These are phyloP conservation scores for Candida alai DNA, from an alignment of 805 yeast genomes.

Conservation along the genomic window DNA sequence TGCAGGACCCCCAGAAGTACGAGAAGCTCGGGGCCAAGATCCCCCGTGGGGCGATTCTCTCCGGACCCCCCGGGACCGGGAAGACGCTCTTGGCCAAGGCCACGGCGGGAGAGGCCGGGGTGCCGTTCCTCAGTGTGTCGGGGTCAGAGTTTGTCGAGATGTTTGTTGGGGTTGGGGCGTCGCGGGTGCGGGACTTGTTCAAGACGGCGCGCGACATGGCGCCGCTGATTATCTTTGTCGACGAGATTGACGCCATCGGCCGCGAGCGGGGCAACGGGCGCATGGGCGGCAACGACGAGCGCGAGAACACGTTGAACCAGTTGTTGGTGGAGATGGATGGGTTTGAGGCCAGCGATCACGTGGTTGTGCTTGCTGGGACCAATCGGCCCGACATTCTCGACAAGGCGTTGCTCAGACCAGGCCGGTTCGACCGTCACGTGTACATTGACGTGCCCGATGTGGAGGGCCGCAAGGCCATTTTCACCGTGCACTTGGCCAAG, in stretches of 20 bases:
- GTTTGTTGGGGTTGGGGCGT: conserved; percentile 97
- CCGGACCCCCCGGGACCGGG: conserved; percentile 98
- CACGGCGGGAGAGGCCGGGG: conserved; percentile 96
- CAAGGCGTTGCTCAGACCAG: conserved; percentile 88
- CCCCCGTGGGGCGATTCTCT: conserved; percentile 90
- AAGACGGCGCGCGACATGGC: conserved; percentile 87
- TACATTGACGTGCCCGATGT: conserved; percentile 83
- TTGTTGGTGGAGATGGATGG: conserved; percentile 95
- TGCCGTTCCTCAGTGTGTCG: conserved; percentile 85
- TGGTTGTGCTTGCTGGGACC: conserved; percentile 92
- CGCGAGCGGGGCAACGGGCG: conserved; percentile 71
- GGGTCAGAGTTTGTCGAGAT: conserved; percentile 96
- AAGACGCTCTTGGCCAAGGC: conserved; percentile 90
- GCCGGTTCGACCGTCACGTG: conserved; percentile 89
- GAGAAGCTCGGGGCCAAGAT: conserved; percentile 89
- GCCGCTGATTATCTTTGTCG: conserved; percentile 87
- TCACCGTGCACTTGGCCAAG: conserved; percentile 70
- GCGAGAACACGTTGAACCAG: conserved; percentile 91
- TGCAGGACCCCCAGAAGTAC: conserved; percentile 80
- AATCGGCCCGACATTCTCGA: conserved; percentile 90
- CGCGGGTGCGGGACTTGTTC: conserved; percentile 89
- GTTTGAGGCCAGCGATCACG: conserved; percentile 80
- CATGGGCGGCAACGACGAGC: conserved; percentile 85
- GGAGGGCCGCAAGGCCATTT: conserved; percentile 85
- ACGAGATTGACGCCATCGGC: conserved; percentile 96